Percentiles rank a stretch among this genome's conserved stretches.
phyloP scores from a whole-genome alignment of 305 asterid genomes.

The Rubia peregrina region DNA sequence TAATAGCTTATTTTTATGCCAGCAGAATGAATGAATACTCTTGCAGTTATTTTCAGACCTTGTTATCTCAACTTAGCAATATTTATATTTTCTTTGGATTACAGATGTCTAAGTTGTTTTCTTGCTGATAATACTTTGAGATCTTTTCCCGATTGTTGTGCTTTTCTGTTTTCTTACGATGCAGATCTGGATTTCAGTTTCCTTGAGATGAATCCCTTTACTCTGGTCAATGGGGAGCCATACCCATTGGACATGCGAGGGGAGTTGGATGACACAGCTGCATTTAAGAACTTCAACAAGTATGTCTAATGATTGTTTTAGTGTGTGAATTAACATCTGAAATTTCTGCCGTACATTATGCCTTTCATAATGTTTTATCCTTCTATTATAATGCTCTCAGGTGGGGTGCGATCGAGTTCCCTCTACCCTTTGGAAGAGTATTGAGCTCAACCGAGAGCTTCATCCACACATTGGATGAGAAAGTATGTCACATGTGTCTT shows the following conservation, averaged over 20 bases:
- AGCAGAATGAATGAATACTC: not conserved
- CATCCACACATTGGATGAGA: constrained; percentile 74
- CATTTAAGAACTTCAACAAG: constrained; percentile 88
- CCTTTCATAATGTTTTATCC: constrained; percentile 11
- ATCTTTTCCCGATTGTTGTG: not conserved
- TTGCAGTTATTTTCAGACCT: not conserved
- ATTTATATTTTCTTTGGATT: not conserved
- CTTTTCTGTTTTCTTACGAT: constrained; percentile 9
- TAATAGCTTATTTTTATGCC: not conserved
- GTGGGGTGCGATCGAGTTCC: constrained; percentile 78
- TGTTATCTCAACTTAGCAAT: not conserved
- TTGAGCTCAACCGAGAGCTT: constrained; percentile 74
- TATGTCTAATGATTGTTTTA: constrained; percentile 27
- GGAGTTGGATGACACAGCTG: constrained; percentile 91
- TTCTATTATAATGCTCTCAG: constrained; percentile 31
- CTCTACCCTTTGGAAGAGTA: constrained; percentile 89
- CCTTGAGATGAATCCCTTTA: constrained; percentile 90
- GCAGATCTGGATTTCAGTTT: constrained; percentile 89
- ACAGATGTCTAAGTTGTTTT: not conserved
- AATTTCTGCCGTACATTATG: constrained; percentile 8
- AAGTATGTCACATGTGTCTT: constrained; percentile 34
- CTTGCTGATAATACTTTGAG: not conserved
- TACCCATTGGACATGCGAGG: constrained; percentile 94
- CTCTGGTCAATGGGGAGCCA: constrained; percentile 74
- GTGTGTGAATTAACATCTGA: constrained; percentile 7